Evolutionary conservation across 1,284 basidiomycete species (phyloP), one percentile per base, ranked within the genome.

Genomic region (Cryptococcus amylolentus): DNA sequence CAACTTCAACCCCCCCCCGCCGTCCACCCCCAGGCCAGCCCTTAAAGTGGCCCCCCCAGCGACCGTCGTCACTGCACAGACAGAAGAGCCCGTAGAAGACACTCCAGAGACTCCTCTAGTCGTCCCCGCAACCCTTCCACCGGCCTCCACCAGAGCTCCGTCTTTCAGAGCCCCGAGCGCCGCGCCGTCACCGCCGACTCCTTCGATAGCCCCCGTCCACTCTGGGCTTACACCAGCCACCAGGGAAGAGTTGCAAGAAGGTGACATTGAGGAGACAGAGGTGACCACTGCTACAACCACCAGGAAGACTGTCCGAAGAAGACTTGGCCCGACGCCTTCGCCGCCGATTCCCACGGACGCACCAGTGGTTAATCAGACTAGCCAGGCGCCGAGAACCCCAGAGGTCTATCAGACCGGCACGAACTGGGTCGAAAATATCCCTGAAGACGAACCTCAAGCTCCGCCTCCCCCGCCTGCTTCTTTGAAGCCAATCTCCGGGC

Each of bases 1-100:
- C 49, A 68, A 68, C 53, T 60, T 68, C 27, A 57, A 60, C 40
- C 52, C 52, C 45, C 55, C 50, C n/a, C 57, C 53, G 8, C 51
- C 55, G 4, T 28, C 58, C 18, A 64, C 57, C 12, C 60, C 62
- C 13, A 52, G 51, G 12, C 60, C 57, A 10, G 47, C 54, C n/a
- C 61, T 55, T 20, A 49, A 54, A 6, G 44, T 54, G 6, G 43
- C 38, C n/a, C 51, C 51, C 8, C 49, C 50, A 35, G 40, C 51
- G 43, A 31, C 44, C 31, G 14, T 42, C 5, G 42, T 55, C 35
- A 37, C 41, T 26, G 44, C 51, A 26, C n/a, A 40, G 28, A 42
- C 43, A 47, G 49, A 39, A 26, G 31, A 45, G 12, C 27, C 50
- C 12, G 28, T 6, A 7, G 46, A 57, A 45, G 14, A 35, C 37